Percentiles rank a stretch among this genome's conserved stretches.
Evolutionary conservation across 805 yeast species (phyloP).

Genomic region (baker's yeast (Saccharomyces cerevisiae)): DNA sequence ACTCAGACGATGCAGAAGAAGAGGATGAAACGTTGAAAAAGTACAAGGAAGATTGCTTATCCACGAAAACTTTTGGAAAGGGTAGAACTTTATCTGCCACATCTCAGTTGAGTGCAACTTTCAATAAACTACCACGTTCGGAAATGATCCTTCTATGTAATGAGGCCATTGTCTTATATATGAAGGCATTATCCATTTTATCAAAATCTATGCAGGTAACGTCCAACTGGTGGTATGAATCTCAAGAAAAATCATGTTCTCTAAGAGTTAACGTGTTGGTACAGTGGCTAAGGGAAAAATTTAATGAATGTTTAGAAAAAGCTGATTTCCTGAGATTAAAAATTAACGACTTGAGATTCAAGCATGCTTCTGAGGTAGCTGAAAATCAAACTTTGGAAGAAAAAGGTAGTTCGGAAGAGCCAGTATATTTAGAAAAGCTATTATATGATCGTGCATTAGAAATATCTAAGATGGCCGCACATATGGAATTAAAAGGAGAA

Average conservation of each 20-base stretch:
- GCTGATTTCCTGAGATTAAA: conserved; percentile 70
- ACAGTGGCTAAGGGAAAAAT: conserved; percentile 85
- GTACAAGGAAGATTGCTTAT: background rate
- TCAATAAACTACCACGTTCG: conserved; percentile 41
- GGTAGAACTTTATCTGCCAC: background rate
- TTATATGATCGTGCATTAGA: conserved; percentile 91
- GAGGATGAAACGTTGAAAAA: background rate
- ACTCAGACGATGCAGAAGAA: conserved; percentile 8
- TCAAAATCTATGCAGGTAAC: conserved; percentile 84
- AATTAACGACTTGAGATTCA: conserved; percentile 29
- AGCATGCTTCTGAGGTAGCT: conserved; percentile 3
- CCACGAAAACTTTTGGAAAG: background rate
- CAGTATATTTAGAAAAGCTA: conserved; percentile 67
- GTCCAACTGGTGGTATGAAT: conserved; percentile 79
- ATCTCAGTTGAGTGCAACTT: conserved; percentile 3
- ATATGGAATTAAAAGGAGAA: conserved; percentile 69
- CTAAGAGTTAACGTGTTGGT: conserved; percentile 56
- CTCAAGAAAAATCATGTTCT: conserved; percentile 33
- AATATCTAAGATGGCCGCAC: conserved; percentile 85
- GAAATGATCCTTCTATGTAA: conserved; percentile 58
- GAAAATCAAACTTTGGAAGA: conserved; percentile 8
- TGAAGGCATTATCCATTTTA: conserved; percentile 71
- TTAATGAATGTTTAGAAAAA: conserved; percentile 80
- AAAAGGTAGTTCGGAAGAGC: conserved; percentile 9
- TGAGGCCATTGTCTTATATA: conserved; percentile 80